phyloP scores from a whole-genome alignment of 1,284 basidiomycete genomes.

The Ceratobasidium sp. region DNA sequence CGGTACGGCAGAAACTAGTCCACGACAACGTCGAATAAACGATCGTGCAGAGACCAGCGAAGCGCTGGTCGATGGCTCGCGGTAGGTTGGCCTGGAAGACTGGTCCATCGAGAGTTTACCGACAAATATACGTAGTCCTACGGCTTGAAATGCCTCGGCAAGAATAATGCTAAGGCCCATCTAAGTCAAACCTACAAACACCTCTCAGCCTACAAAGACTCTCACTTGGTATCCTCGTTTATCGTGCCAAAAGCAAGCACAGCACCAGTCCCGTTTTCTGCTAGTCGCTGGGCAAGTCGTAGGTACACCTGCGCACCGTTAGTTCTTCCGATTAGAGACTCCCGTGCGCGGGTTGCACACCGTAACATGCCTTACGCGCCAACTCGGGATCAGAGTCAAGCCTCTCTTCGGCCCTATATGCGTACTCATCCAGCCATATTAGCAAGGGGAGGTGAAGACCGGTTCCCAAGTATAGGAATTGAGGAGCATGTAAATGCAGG shows the following conservation, averaged over 20 bases:
- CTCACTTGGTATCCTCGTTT: slow-evolving; percentile 74
- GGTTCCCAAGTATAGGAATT: slow-evolving; percentile 83
- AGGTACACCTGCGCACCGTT: slow-evolving; percentile 59
- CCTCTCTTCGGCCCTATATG: slow-evolving; percentile 76
- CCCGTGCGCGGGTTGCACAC: slow-evolving; percentile 24
- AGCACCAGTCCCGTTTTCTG: slow-evolving; percentile 74
- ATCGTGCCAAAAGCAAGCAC: slow-evolving; percentile 82
- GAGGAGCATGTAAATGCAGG: slow-evolving; percentile 82
- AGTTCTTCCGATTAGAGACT: background rate
- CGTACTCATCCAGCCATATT: slow-evolving; percentile 79
- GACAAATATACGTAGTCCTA: slow-evolving; percentile 77
- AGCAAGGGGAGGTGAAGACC: slow-evolving; percentile 82
- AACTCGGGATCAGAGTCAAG: slow-evolving; percentile 67
- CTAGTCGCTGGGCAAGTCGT: slow-evolving; percentile 65
- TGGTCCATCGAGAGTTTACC: slow-evolving; percentile 87
- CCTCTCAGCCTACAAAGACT: too few species aligned
- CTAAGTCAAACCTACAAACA: background rate
- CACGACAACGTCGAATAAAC: slow-evolving; percentile 63
- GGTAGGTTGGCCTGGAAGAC: slow-evolving; percentile 71
- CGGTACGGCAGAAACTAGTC: slow-evolving; percentile 54
- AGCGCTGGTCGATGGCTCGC: slow-evolving; percentile 61
- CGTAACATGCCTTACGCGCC: slow-evolving; percentile 53
- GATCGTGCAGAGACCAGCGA: slow-evolving; percentile 60
- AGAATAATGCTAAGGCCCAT: slow-evolving; percentile 65
- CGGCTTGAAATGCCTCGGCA: slow-evolving; percentile 68